A percentile compares a stretch with the other conserved stretches of the same genome.
Evolutionary conservation across 345 rosid genomes (phyloP).

Genomic region (Orychophragmus violaceus): DNA sequence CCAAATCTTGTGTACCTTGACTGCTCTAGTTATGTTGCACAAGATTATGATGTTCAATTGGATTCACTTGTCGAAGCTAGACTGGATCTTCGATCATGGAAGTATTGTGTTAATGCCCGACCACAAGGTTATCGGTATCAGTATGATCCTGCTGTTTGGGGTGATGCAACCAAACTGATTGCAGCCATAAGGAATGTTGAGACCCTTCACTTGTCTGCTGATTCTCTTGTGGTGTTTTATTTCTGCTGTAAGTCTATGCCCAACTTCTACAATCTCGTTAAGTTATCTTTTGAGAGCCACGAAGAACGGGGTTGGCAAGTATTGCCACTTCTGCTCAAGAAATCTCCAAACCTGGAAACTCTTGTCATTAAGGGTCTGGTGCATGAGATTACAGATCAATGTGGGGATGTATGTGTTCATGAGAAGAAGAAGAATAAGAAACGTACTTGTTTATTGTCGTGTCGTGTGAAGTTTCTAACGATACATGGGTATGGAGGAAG

Average conservation of each 20-base stretch:
- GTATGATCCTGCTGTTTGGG: too few relatives aligned
- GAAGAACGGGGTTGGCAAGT: background rate
- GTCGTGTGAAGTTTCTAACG: background rate
- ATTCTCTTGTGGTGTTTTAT: background rate
- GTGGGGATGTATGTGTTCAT: background rate
- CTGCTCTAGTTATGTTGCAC: background rate
- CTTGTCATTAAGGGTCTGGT: background rate
- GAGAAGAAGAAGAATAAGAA: background rate
- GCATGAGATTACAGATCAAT: background rate
- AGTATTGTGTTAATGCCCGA: too few relatives aligned
- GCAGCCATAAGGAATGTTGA: background rate
- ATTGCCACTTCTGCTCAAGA: background rate
- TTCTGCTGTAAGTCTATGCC: background rate
- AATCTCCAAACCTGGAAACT: background rate
- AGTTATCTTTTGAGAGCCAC: background rate
- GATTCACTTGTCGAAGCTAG: background rate
- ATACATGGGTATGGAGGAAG: background rate
- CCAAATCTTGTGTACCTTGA: background rate
- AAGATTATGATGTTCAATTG: background rate
- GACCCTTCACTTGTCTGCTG: background rate
- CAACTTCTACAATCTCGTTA: background rate
- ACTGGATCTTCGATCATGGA: background rate
- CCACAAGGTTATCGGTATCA: too few relatives aligned
- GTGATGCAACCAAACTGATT: too few relatives aligned
- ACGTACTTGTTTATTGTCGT: background rate